phyloP scores from a whole-genome alignment of 176 grass and related monocot species.

The Chrysopogon serrulatus region DNA sequence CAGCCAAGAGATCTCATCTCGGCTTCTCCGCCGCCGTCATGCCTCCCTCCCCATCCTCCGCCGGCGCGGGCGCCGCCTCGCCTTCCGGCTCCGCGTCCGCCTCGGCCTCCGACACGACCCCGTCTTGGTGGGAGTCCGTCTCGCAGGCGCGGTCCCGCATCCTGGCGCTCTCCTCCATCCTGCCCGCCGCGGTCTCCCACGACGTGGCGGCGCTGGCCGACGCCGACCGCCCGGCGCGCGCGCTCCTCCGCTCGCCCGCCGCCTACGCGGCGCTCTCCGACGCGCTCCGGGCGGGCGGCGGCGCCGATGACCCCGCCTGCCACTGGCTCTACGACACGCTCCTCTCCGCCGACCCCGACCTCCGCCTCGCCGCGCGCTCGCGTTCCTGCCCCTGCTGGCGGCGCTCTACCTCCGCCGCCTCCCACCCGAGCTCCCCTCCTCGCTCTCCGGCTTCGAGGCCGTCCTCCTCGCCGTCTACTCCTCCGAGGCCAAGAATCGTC shows the following conservation, averaged over 20 bases:
- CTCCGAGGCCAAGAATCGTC: slow-evolving; percentile 67
- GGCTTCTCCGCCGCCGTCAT: slow-evolving; percentile 21
- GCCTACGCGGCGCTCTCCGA: slow-evolving; percentile 66
- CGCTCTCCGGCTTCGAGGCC: slow-evolving; percentile 89
- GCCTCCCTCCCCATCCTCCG: slow-evolving; percentile 31
- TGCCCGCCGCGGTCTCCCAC: slow-evolving; percentile 25
- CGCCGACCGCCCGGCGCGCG: slow-evolving; percentile 75
- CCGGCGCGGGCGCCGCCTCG: slow-evolving; percentile 29
- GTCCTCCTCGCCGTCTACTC: slow-evolving; percentile 95
- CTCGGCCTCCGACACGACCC: slow-evolving; percentile 37
- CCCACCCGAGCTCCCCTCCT: slow-evolving; percentile 42
- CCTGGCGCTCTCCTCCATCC: slow-evolving; percentile 60
- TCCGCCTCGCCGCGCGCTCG: slow-evolving; percentile 81
- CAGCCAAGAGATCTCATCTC: slow-evolving; percentile 27
- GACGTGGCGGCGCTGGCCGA: slow-evolving; percentile 76
- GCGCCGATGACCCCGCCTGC: slow-evolving; percentile 77
- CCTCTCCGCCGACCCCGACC: slow-evolving; percentile 82
- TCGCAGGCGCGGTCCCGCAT: slow-evolving; percentile 82
- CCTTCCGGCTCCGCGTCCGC: slow-evolving; percentile 28
- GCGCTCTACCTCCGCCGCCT: slow-evolving; percentile 90
- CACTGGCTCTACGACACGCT: slow-evolving; percentile 99
- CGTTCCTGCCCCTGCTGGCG: slow-evolving; percentile 84
- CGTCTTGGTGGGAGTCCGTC: slow-evolving; percentile 90
- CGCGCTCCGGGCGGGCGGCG: slow-evolving; percentile 64
- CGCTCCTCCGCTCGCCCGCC: slow-evolving; percentile 63